Conservation (phyloP, 164 flowering plant genomes). For the Chimonanthus salicifolius region DNA sequence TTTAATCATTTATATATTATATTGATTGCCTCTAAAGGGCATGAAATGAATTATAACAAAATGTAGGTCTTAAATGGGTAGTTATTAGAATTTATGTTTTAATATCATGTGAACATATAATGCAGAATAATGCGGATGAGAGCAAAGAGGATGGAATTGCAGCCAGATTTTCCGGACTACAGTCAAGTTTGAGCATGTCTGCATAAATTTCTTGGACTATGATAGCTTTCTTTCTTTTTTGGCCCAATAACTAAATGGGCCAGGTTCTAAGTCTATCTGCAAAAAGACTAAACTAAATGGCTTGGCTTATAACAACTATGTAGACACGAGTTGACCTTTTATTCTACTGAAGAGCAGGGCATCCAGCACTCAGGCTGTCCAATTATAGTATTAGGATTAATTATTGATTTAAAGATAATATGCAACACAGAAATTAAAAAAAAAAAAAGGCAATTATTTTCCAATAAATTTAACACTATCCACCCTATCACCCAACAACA, state of each 20-base stretch:
- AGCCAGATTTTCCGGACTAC: not conserved
- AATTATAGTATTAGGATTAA: no score
- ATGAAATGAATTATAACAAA: not conserved
- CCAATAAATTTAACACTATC: not conserved
- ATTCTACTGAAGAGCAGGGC: not conserved
- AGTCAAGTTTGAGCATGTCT: not conserved
- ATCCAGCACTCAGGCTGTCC: not conserved
- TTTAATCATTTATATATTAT: not conserved
- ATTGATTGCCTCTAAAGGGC: not conserved
- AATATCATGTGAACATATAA: not conserved
- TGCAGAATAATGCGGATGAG: not conserved
- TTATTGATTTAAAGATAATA: no score
- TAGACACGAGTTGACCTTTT: not conserved
- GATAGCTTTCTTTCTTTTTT: not conserved
- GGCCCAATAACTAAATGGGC: not conserved
- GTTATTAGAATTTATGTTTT: not conserved
- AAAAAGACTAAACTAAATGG: no score
- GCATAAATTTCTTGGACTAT: no score
- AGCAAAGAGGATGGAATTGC: not conserved
- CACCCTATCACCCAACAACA: not conserved
- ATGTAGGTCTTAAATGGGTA: not conserved
- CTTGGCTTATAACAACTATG: no score
- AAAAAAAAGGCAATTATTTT: not conserved
- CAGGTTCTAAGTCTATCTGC: not conserved
- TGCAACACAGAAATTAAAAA: not conserved